Evolutionary conservation across 1,284 basidiomycete species (phyloP), one percentile per base, ranked within the genome.

Genomic region (Fomitopsis pinicola): DNA sequence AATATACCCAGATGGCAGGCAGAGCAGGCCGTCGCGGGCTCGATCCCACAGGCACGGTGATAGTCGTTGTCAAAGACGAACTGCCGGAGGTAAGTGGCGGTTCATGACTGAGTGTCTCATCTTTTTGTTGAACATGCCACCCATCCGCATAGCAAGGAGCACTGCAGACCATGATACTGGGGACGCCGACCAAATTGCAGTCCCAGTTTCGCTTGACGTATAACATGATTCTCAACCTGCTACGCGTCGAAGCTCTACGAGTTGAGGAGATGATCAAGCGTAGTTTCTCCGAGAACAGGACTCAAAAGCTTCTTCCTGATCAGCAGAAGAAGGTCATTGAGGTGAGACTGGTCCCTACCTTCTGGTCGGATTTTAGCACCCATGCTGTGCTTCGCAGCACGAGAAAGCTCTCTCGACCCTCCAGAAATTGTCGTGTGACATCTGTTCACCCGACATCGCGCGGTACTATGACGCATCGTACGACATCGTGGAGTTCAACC

Each of bases 261-360:
- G 97, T 99, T 8, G 97, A 99, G 72, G 97, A 99, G 74, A 99
- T 99, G 97, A 99, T 99, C 75, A 99, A 99, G 76, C 85, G 97
- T 42, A 96, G 94, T 72, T 99, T 99, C 76, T 98, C 97, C 3
- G 97, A 99, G 78, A 99, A 99, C 70, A 89, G 95, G 0, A 91
- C 96, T 0, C 97, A 99, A 71, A 84, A 89, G 58, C 79, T 98
- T 59, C 79, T 98, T 22, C 97, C 97, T 1, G 94, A 98, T 60
- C 94, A 98, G 66, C 94, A 98, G 75, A 87, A 89, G 71, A 87
- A 91, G 73, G 91, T 98, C 19, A 74, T 82, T 2, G 87, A 94
- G 78, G 94, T 92, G 67, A 70, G 83, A 14, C 30, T 28, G 9
- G 1, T 52, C 6, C 17, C 7, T 14, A 0, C 35, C 26, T 48